These are phyloP conservation scores for Mycena floridula DNA, from an alignment of 768 basidiomycete species.

Conservation along the genomic window DNA sequence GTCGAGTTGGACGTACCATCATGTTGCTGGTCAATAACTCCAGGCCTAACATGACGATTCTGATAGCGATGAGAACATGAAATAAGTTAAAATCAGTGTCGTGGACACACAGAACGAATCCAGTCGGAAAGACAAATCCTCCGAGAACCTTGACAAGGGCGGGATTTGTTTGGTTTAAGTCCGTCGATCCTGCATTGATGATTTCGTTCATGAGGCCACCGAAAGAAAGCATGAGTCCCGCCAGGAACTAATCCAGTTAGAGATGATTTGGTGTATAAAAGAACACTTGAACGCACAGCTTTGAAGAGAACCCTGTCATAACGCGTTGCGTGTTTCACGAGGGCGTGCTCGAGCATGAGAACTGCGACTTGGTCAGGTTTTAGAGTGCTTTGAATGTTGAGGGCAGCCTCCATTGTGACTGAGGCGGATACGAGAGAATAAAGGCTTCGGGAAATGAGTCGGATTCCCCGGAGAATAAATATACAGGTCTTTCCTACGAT, in stretches of 20 bases:
- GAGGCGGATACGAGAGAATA: too few species aligned
- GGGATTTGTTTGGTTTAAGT: slow-evolving; percentile 46
- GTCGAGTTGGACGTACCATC: slow-evolving; percentile 44
- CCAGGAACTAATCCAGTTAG: slow-evolving; percentile 41
- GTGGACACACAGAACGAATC: slow-evolving; percentile 59
- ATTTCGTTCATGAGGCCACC: slow-evolving; percentile 61
- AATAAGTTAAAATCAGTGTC: background rate
- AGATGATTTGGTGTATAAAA: background rate
- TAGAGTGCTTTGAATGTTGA: slow-evolving; percentile 37
- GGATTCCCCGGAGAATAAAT: too few species aligned
- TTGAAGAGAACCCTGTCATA: slow-evolving; percentile 58
- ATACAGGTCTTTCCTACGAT: too few species aligned
- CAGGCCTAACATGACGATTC: slow-evolving; percentile 67
- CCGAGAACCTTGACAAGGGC: slow-evolving; percentile 61
- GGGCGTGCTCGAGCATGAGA: slow-evolving; percentile 47
- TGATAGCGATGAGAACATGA: slow-evolving; percentile 17
- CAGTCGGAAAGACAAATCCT: slow-evolving; percentile 72
- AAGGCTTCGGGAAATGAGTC: too few species aligned
- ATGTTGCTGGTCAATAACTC: slow-evolving; percentile 74
- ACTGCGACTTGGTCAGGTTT: slow-evolving; percentile 54
- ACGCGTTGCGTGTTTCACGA: slow-evolving; percentile 59
- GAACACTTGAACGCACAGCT: slow-evolving; percentile 47
- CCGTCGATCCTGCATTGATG: slow-evolving; percentile 51
- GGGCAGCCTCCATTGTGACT: too few species aligned
- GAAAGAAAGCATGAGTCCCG: slow-evolving; percentile 68